These are phyloP conservation scores for Larix kaempferi DNA, from an alignment of 75 land plant genomes.

Conservation along the genomic window DNA sequence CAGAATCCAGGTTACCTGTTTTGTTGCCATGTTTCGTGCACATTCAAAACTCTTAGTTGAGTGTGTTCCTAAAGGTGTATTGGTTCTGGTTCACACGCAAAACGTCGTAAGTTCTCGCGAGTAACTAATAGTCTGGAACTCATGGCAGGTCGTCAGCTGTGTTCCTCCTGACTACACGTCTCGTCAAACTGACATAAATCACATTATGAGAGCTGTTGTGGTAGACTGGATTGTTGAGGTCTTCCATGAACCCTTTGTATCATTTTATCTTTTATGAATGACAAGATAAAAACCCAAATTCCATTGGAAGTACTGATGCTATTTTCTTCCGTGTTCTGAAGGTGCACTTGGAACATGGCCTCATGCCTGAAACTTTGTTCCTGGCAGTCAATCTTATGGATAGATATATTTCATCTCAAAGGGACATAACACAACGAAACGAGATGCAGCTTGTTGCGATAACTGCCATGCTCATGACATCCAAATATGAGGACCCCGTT, in stretches of 20 bases:
- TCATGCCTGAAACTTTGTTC: constrained; percentile 80
- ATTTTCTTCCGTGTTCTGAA: constrained; percentile 8
- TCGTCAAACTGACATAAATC: constrained; percentile 62
- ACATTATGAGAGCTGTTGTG: constrained; percentile 84
- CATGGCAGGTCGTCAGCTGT: constrained; percentile 29
- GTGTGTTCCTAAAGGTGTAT: too few relatives aligned
- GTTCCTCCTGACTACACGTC: constrained; percentile 65
- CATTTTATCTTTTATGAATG: background rate
- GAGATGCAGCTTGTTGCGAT: constrained; percentile 78
- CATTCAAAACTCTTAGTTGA: too few relatives aligned
- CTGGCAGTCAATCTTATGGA: constrained; percentile 71
- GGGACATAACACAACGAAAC: constrained; percentile 39
- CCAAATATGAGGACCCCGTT: constrained; percentile 77
- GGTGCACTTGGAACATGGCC: constrained; percentile 82
- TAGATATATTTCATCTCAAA: constrained; percentile 52
- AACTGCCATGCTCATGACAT: constrained; percentile 81
- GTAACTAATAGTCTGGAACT: background rate
- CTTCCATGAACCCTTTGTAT: background rate
- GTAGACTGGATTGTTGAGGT: constrained; percentile 95
- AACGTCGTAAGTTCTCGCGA: too few relatives aligned
- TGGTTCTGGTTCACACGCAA: too few relatives aligned
- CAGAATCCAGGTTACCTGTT: background rate
- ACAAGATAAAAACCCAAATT: background rate
- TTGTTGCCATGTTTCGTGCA: background rate
- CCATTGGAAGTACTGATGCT: background rate